A percentile compares a stretch with the other conserved stretches of the same genome.
Conservation (phyloP, 2,329 filamentous ascomycete species). For the Penicillium nordicum region DNA sequence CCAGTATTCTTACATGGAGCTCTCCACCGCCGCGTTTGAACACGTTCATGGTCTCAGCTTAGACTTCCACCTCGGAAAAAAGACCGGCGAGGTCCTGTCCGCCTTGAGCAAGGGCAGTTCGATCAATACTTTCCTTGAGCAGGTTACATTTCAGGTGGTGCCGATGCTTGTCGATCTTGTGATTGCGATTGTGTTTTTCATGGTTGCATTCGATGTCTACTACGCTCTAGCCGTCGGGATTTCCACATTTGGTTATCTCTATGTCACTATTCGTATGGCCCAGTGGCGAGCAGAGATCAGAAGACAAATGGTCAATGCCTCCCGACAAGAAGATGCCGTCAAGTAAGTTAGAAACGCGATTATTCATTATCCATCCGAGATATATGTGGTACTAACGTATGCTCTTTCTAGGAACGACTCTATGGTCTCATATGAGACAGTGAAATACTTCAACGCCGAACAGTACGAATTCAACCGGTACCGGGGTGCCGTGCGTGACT, state of each 20-base stretch:
- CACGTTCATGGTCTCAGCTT: constrained; percentile 93
- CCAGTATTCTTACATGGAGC: constrained; percentile 91
- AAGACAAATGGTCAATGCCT: constrained; percentile 90
- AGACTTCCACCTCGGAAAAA: constrained; percentile 94
- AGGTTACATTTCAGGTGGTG: constrained; percentile 91
- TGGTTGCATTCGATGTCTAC: constrained; percentile 75
- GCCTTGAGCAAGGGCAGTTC: constrained; percentile 93
- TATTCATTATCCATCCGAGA: neutral
- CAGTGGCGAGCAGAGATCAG: constrained; percentile 88
- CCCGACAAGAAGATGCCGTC: constrained; percentile 91
- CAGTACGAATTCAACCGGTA: constrained; percentile 74
- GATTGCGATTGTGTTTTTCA: constrained; percentile 79
- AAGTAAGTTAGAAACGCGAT: constrained; percentile 54
- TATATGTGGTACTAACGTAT: neutral
- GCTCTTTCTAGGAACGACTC: constrained; percentile 69
- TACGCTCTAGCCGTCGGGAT: constrained; percentile 87
- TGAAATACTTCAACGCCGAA: constrained; percentile 87
- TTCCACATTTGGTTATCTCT: constrained; percentile 93
- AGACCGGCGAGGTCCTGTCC: constrained; percentile 92
- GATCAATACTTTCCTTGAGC: constrained; percentile 94
- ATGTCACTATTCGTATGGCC: constrained; percentile 93
- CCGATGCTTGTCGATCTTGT: constrained; percentile 91
- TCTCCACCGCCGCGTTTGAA: constrained; percentile 93
- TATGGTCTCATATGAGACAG: constrained; percentile 95
- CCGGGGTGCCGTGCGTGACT: constrained; percentile 64